Percentiles rank a stretch among this genome's conserved stretches.
These are phyloP conservation scores for Aspergillus oerlinghausenensis DNA, from an alignment of 2,329 filamentous ascomycete species.

Conservation along the genomic window DNA sequence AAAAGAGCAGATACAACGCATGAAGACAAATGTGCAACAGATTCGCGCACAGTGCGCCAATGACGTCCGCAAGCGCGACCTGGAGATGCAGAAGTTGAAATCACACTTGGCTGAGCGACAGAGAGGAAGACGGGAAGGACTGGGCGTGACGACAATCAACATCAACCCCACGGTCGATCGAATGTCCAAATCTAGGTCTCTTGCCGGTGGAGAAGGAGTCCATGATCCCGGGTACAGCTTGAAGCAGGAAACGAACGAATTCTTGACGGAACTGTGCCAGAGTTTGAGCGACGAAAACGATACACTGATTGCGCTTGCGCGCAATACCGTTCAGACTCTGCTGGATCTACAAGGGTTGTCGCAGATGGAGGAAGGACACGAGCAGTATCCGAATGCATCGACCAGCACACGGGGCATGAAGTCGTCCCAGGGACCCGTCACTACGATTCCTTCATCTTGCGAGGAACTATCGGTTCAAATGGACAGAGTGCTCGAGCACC, in stretches of 20 bases:
- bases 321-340: constrained; percentile 66
- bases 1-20: constrained; percentile 75
- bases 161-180: constrained; percentile 40
- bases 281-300: constrained; percentile 91
- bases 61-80: constrained; percentile 83
- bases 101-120: constrained; percentile 70
- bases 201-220: constrained; percentile 38
- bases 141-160: constrained; percentile 45
- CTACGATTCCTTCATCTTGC: constrained; percentile 55
- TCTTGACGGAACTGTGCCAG: constrained; percentile 78
- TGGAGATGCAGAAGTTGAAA: constrained; percentile 84
- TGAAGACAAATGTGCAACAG: constrained; percentile 76
- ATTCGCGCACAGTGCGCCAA: constrained; percentile 82
- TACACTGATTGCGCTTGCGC: constrained; percentile 66
- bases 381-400: constrained; percentile 24
- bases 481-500: constrained; percentile 71
- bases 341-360: constrained; percentile 54
- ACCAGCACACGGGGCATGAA: constrained; percentile 19
- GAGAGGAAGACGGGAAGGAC: constrained; percentile 54
- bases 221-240: constrained; percentile 63
- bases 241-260: constrained; percentile 83
- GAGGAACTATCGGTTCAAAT: constrained; percentile 69
- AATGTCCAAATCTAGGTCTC: constrained; percentile 23
- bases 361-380: constrained; percentile 23
- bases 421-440: constrained; percentile 25